Conservation (phyloP, 371 early-diverging fungal genomes). For the Nematocida sp. region DNA sequence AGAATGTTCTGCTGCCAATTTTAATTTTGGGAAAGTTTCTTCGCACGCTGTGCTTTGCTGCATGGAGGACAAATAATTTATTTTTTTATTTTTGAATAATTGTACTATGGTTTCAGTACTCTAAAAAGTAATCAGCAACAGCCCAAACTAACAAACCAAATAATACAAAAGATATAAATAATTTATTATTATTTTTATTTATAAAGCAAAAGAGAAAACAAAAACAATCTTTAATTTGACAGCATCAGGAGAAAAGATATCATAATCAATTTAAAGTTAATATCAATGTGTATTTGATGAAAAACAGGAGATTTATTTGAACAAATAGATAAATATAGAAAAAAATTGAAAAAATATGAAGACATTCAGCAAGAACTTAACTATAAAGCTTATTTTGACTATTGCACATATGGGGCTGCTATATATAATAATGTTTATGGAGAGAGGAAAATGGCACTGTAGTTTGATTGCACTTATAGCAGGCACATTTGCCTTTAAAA, state of each 20-base stretch:
- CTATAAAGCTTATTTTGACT: neutral
- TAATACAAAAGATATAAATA: no score
- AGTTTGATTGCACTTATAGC: constrained; percentile 2
- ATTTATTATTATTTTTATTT: no score
- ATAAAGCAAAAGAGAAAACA: no score
- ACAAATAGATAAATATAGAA: neutral
- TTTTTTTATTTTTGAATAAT: neutral
- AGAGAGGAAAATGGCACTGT: neutral
- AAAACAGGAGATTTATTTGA: no score
- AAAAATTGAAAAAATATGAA: neutral
- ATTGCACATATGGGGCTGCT: neutral
- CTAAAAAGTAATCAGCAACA: no score
- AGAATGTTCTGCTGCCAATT: constrained; percentile 39
- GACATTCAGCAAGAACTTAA: neutral
- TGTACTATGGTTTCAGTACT: no score
- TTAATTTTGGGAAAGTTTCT: constrained; percentile 10
- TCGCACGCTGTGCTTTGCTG: neutral
- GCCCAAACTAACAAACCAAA: no score
- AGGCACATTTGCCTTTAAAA: constrained; percentile 32
- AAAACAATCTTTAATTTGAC: no score
- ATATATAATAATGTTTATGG: neutral
- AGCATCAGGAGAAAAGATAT: no score
- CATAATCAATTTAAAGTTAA: no score
- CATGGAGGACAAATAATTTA: constrained; percentile 15
- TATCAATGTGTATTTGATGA: no score